Evolutionary conservation across 306 rosid genomes (phyloP).

Genomic region (Amphicarpaea edgeworthii): DNA sequence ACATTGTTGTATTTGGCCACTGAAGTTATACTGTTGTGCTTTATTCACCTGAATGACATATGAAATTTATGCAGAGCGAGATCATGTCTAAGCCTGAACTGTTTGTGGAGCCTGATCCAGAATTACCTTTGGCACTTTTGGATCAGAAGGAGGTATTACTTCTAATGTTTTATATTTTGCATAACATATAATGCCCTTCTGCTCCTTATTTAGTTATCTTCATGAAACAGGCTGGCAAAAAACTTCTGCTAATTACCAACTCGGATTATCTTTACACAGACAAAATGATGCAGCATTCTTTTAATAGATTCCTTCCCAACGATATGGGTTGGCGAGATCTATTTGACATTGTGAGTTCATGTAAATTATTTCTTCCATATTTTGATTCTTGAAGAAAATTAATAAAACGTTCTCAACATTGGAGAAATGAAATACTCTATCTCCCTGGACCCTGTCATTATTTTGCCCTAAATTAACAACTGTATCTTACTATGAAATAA

Average conservation of each 20-base stretch:
- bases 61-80: slow-evolving; percentile 77
- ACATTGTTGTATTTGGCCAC: slow-evolving; percentile 23
- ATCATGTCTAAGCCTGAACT: slow-evolving; percentile 97
- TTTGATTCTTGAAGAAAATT: slow-evolving; percentile 30
- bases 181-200: slow-evolving; percentile 13
- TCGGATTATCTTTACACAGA: slow-evolving; percentile 92
- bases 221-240: slow-evolving; percentile 88
- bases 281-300: slow-evolving; percentile 98
- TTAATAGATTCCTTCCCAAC: slow-evolving; percentile 93
- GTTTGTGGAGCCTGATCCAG: slow-evolving; percentile 95
- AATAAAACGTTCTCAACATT: slow-evolving; percentile 9
- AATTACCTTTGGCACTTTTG: slow-evolving; percentile 87
- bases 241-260: slow-evolving; percentile 94
- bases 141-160: slow-evolving; percentile 90
- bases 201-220: slow-evolving; percentile 44
- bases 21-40: slow-evolving; percentile 17
- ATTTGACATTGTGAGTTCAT: slow-evolving; percentile 87
- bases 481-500: slow-evolving; percentile 19
- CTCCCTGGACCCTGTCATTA: slow-evolving; percentile 25
- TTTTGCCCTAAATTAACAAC: slow-evolving; percentile 19
- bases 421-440: slow-evolving; percentile 21
- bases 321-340: slow-evolving; percentile 97
- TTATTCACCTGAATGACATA: slow-evolving; percentile 40
- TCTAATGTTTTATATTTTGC: slow-evolving; percentile 31
- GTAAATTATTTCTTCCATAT: slow-evolving; percentile 22